Evolutionary conservation across 108 stramenopile species (phyloP).

Genomic region (Cylindrotheca fusiformis): DNA sequence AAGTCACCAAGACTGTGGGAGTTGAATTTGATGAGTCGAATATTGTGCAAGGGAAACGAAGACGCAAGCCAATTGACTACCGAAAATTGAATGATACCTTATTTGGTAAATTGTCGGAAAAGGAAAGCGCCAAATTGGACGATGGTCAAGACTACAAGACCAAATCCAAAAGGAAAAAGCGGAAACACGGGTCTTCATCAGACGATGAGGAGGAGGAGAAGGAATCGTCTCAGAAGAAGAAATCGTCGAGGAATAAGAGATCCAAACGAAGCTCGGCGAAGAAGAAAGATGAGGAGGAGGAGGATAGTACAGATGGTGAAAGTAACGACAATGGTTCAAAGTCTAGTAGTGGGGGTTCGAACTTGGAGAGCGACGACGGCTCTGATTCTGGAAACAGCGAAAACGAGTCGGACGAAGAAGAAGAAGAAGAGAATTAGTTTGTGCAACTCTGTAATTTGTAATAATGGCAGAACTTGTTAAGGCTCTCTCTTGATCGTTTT

Average conservation of each 20-base stretch:
- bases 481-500: too few species aligned
- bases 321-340: background rate
- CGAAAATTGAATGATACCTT: slow-evolving; percentile 65
- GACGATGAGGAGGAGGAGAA: background rate
- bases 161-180: background rate
- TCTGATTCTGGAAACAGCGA: slow-evolving; percentile 19
- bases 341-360: background rate
- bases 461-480: too few species aligned
- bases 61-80: slow-evolving; percentile 74
- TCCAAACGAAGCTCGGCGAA: background rate
- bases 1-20: too few species aligned
- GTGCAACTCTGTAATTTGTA: too few species aligned
- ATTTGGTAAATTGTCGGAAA: slow-evolving; percentile 69
- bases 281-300: too few species aligned
- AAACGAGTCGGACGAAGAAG: slow-evolving; percentile 8
- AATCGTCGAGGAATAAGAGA: background rate
- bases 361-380: slow-evolving; percentile 17
- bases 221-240: too few species aligned
- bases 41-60: slow-evolving; percentile 77
- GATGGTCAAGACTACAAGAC: slow-evolving; percentile 41
- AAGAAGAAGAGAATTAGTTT: too few species aligned
- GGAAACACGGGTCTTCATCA: slow-evolving; percentile 16
- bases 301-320: too few species aligned
- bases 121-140: slow-evolving; percentile 49
- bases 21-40: slow-evolving; percentile 67